Evolutionary conservation across 257 asterid genomes (phyloP).

Genomic region (Euphrasia confusa): DNA sequence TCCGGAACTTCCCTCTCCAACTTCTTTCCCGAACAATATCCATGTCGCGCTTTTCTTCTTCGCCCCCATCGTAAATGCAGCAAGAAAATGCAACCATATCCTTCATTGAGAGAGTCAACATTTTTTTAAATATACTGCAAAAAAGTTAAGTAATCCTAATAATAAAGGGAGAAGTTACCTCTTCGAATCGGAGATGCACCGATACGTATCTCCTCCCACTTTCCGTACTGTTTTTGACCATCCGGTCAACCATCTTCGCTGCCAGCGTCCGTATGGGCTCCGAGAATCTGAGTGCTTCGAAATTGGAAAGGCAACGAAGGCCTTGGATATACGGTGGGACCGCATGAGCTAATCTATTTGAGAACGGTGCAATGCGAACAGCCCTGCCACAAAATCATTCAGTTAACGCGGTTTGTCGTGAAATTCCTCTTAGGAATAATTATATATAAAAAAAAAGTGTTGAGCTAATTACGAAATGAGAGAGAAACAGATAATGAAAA

Average conservation of each 20-base stretch:
- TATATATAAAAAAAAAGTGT: neutral
- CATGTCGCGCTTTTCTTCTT: constrained; percentile 90
- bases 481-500: constrained; percentile 12
- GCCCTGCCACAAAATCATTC: constrained; percentile 63
- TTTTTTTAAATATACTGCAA: neutral
- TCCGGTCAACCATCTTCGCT: constrained; percentile 94
- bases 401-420: constrained; percentile 19
- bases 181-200: constrained; percentile 95
- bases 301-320: constrained; percentile 89
- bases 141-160: neutral
- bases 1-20: constrained; percentile 96
- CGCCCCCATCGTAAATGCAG: constrained; percentile 94
- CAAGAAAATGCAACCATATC: constrained; percentile 99
- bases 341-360: constrained; percentile 94
- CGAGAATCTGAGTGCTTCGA: constrained; percentile 94
- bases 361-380: constrained; percentile 97
- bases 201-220: constrained; percentile 81
- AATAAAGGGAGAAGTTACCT: constrained; percentile 41
- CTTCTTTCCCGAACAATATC: constrained; percentile 96
- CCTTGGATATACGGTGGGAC: constrained; percentile 84
- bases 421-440: neutral
- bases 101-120: constrained; percentile 30
- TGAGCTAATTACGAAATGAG: too few relatives aligned
- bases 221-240: constrained; percentile 70
- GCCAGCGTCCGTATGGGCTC: constrained; percentile 92